Conservation (phyloP, 164 flowering plant genomes). For the Stephania japonica region DNA sequence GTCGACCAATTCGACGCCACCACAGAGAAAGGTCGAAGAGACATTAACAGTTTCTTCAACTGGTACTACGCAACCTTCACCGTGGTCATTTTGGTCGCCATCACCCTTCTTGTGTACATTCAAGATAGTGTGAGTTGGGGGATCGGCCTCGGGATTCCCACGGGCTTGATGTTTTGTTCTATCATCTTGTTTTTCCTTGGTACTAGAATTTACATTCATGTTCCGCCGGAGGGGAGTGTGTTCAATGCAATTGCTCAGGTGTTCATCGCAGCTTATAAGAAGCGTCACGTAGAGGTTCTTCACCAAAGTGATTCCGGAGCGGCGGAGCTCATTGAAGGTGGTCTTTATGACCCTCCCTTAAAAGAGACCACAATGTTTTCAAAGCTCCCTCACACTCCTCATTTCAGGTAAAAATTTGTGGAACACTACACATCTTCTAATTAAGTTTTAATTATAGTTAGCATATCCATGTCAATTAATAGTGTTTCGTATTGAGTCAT, state of each 20-base stretch:
- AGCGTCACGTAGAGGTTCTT: conserved; percentile 41
- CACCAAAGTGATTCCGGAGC: background rate
- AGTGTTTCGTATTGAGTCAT: too few species aligned
- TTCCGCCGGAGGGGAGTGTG: conserved; percentile 63
- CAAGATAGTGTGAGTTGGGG: conserved; percentile 72
- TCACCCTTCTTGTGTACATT: conserved; percentile 64
- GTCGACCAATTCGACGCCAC: conserved; percentile 73
- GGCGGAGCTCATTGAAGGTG: background rate
- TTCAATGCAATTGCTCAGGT: conserved; percentile 54
- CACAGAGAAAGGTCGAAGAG: conserved; percentile 60
- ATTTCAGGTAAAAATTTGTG: conserved; percentile 15
- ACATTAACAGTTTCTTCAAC: conserved; percentile 73
- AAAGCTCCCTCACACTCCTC: conserved; percentile 16
- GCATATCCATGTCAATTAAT: too few species aligned
- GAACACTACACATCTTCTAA: too few species aligned
- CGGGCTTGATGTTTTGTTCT: conserved; percentile 50
- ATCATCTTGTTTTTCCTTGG: conserved; percentile 60
- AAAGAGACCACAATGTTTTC: background rate
- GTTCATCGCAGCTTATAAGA: conserved; percentile 53
- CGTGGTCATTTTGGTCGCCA: conserved; percentile 40
- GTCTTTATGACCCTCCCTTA: conserved; percentile 11
- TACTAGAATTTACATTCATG: conserved; percentile 43
- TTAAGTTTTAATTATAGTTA: too few species aligned
- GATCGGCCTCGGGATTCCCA: conserved; percentile 60
- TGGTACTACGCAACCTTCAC: conserved; percentile 87